These are phyloP conservation scores for Gnetum montanum DNA, from an alignment of 75 land plant species.

Conservation along the genomic window DNA sequence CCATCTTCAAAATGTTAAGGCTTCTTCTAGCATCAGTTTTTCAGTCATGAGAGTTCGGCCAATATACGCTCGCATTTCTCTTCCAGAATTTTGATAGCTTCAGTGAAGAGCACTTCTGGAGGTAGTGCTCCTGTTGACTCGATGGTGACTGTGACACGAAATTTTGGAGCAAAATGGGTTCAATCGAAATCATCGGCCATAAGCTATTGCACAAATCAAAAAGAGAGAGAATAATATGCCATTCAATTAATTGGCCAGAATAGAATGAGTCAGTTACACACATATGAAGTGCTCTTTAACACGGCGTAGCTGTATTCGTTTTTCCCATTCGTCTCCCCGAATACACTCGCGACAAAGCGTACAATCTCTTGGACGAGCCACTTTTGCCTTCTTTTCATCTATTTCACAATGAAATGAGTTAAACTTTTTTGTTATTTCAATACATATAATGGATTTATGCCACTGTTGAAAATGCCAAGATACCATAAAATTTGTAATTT, in stretches of 20 bases:
- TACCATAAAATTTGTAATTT: no score
- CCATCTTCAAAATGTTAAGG: no score
- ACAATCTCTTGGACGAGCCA: slow-evolving; percentile 66
- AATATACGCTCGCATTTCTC: slow-evolving; percentile 78
- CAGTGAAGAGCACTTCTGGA: slow-evolving; percentile 70
- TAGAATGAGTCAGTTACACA: slow-evolving; percentile 23
- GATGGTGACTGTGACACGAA: slow-evolving; percentile 49
- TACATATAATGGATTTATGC: not conserved
- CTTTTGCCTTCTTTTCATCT: slow-evolving; percentile 62
- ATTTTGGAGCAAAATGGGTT: no score
- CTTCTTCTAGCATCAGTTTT: not conserved
- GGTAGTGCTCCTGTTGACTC: slow-evolving; percentile 82
- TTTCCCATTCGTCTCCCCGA: slow-evolving; percentile 59
- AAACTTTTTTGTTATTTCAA: not conserved
- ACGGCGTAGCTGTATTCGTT: slow-evolving; percentile 57
- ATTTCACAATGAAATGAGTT: slow-evolving; percentile 3
- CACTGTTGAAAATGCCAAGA: not conserved
- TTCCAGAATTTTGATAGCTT: slow-evolving; percentile 80
- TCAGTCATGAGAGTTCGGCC: slow-evolving; percentile 49
- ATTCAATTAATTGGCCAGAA: not conserved
- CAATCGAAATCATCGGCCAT: not conserved
- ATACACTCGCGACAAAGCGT: slow-evolving; percentile 94
- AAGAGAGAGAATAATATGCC: not conserved
- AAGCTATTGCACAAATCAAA: not conserved
- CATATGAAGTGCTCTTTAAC: slow-evolving; percentile 89